Base-by-base conservation (phyloP, 78 protist species). In the Salpingoeca rosetta region DNA sequence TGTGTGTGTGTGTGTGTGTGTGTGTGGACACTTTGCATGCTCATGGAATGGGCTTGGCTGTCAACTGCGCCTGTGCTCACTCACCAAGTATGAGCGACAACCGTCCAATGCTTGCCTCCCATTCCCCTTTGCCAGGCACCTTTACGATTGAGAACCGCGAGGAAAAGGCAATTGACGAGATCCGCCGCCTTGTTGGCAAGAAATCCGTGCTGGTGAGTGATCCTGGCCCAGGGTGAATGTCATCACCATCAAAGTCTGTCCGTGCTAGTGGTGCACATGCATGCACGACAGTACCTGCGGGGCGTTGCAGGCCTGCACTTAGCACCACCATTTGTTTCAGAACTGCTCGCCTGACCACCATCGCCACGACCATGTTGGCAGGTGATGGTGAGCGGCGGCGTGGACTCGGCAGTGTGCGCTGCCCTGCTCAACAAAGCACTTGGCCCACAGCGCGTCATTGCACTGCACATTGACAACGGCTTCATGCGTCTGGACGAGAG, bases 331-430 rank as follows among this genome's bases (percentile, higher is more conserved):
- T 78, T 78, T 41, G 31, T 24, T 78, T 78, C 37, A 25, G 11
- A 41, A 78, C 72, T 22, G n/a, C 11, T 56, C 22, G 11, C 72
- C 11, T 56, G 12, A 78, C 12, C 25, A 41, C 72, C 24, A 85
- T 91, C 77, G 84, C 72, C 56, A 81, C 76, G 41, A 73, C 87
- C 44, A 94, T 94, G 0, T n/a, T n/a, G n/a, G n/a, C n/a, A 96
- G 74, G 93, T 92, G 43, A 89, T 94, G 65, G 97, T 96, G 36
- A 82, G 91, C 0, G 99, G 99, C 44, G 99, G 99, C 44, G 99
- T 97, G 12, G 99, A 97, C 88, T 89, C 94, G 28, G 81, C 98
- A 0, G 99, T 97, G 44, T 92, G 96, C 81, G 96, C 97, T 0
- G 96, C 99, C 7, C 92, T 97, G 17, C 87, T 95, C 41, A 42